Conservation (phyloP, 768 basidiomycete genomes). For the Auricularia auricula-judae region DNA sequence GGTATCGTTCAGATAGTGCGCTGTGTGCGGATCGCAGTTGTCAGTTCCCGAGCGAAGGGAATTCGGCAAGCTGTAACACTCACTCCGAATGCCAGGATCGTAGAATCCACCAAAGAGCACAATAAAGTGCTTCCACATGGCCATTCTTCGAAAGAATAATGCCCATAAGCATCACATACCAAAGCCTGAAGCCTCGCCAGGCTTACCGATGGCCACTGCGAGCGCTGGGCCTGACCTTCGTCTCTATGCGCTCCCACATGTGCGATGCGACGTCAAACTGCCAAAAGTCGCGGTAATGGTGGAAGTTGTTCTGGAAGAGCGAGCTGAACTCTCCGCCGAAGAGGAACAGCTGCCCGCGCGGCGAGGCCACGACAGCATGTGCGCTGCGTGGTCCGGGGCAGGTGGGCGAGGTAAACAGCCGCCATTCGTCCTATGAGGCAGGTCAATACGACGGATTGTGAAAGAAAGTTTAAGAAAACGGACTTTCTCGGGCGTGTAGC, state of each 20-base stretch:
- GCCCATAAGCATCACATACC: not conserved
- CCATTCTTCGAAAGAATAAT: conserved; percentile 44
- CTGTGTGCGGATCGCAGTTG: conserved; percentile 22
- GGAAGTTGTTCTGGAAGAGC: conserved; percentile 70
- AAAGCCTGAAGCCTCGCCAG: too few relatives aligned
- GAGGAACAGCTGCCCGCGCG: conserved; percentile 76
- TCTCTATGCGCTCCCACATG: conserved; percentile 82
- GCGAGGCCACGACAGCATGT: conserved; percentile 63
- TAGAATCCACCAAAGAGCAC: conserved; percentile 87
- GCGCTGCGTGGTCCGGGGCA: conserved; percentile 84
- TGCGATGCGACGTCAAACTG: conserved; percentile 70
- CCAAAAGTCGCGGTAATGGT: conserved; percentile 88
- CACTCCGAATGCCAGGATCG: conserved; percentile 76
- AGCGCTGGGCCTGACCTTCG: conserved; percentile 67
- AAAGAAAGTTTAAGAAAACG: conserved; percentile 2
- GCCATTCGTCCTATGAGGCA: conserved; percentile 66
- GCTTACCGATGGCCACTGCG: conserved; percentile 72
- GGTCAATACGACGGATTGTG: not conserved
- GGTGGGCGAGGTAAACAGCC: conserved; percentile 70
- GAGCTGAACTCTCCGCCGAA: conserved; percentile 78
- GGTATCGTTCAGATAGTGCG: conserved; percentile 71
- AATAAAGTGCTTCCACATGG: conserved; percentile 78
- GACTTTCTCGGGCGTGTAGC: conserved; percentile 77
- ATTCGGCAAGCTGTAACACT: conserved; percentile 10
- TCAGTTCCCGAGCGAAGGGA: not conserved